phyloP scores from a whole-genome alignment of 345 rosid species.

The Gossypium anomalum region DNA sequence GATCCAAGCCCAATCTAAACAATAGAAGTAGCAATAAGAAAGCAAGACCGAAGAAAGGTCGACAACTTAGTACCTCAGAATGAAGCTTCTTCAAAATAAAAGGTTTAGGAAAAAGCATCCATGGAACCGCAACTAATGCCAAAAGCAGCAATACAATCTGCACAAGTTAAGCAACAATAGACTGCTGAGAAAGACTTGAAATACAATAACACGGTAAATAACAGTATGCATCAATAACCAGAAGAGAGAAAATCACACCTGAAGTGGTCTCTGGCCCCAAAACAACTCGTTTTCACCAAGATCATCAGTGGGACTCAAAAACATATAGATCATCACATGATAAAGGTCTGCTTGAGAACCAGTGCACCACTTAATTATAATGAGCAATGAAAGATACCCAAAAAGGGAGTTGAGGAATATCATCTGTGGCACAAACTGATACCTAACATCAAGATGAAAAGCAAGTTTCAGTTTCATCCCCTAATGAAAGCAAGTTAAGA shows the following conservation, averaged over 20 bases:
- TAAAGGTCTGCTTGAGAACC: background rate
- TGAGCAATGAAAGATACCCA: background rate
- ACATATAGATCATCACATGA: background rate
- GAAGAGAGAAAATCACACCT: slow-evolving; percentile 41
- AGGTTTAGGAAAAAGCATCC: slow-evolving; percentile 99
- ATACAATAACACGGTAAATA: slow-evolving; percentile 18
- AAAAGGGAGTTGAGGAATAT: background rate
- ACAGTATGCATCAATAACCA: slow-evolving; percentile 7
- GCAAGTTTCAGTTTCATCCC: background rate
- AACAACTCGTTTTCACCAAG: slow-evolving; percentile 89
- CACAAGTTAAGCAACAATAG: slow-evolving; percentile 27
- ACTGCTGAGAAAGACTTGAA: slow-evolving; percentile 13
- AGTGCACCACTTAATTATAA: background rate
- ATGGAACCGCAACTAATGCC: slow-evolving; percentile 86
- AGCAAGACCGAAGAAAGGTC: background rate
- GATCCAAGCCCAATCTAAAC: background rate
- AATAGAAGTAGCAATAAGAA: background rate
- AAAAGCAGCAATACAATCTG: slow-evolving; percentile 77
- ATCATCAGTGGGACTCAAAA: slow-evolving; percentile 87
- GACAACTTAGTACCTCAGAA: slow-evolving; percentile 51
- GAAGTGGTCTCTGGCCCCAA: slow-evolving; percentile 92
- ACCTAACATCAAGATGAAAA: background rate
- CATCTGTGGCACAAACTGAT: background rate
- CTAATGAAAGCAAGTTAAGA: background rate
- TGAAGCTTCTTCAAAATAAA: slow-evolving; percentile 81